phyloP scores from a whole-genome alignment of 371 early-diverging fungal species.

The Apophysomyces ossiformis region DNA sequence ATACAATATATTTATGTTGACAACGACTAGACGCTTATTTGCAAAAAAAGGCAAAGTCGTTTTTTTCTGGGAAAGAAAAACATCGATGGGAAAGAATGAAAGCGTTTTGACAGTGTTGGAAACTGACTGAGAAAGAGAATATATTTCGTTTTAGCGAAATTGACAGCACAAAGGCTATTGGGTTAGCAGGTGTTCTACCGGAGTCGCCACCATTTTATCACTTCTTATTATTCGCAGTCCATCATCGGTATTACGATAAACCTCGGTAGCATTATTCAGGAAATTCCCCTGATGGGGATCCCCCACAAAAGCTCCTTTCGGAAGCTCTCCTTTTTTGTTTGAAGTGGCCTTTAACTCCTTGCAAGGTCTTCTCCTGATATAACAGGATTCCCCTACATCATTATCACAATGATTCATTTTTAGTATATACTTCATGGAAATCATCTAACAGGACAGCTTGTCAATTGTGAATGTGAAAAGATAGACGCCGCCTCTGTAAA shows the following conservation, averaged over 20 bases:
- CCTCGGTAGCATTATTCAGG: not conserved
- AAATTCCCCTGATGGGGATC: not conserved
- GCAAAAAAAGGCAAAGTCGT: not conserved
- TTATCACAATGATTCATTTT: slow-evolving; percentile 7
- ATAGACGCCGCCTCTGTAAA: not conserved
- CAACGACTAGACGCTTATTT: not conserved
- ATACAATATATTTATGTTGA: not conserved
- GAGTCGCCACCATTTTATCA: not conserved
- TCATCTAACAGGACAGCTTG: not conserved
- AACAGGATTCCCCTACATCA: slow-evolving; percentile 9
- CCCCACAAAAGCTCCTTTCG: slow-evolving; percentile 3
- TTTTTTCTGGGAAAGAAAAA: not conserved
- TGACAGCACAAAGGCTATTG: not conserved
- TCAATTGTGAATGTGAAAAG: slow-evolving; percentile 5
- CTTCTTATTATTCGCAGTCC: not conserved
- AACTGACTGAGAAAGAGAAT: not conserved
- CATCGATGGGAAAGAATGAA: not conserved
- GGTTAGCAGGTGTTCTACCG: not conserved
- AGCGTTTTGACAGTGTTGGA: not conserved
- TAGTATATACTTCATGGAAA: not conserved
- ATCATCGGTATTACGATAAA: slow-evolving; percentile 4
- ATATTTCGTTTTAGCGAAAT: not conserved
- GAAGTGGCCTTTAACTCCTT: slow-evolving; percentile 6
- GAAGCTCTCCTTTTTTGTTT: slow-evolving; percentile 3
- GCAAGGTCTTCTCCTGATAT: slow-evolving; percentile 1